These are phyloP conservation scores for Aspergillus eucalypticola DNA, from an alignment of 2,329 filamentous ascomycete genomes.

Conservation along the genomic window DNA sequence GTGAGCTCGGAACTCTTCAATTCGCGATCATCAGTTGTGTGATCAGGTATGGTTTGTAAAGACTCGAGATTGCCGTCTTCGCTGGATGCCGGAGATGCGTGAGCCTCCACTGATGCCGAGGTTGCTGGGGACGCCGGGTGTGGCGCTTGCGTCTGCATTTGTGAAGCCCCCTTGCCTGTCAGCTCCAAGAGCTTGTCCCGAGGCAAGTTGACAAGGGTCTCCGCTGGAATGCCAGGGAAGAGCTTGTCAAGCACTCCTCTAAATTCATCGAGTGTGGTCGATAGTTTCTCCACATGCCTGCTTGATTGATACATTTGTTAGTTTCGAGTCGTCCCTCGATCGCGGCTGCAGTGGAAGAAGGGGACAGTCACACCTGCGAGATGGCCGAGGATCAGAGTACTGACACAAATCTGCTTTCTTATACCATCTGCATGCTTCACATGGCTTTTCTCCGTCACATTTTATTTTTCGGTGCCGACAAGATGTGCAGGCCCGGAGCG, in stretches of 20 bases:
- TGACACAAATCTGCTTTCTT: constrained; percentile 76
- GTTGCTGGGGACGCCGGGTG: constrained; percentile 46
- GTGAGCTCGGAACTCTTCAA: constrained; percentile 56
- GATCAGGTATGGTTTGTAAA: constrained; percentile 73
- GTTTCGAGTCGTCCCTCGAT: constrained; percentile 10
- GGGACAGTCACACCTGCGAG: constrained; percentile 63
- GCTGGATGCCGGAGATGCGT: constrained; percentile 42
- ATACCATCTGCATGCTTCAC: constrained; percentile 79
- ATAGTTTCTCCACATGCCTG: constrained; percentile 57
- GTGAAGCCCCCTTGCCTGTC: constrained; percentile 36
- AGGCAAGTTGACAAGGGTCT: constrained; percentile 54
- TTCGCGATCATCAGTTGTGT: constrained; percentile 48
- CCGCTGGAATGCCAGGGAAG: constrained; percentile 60
- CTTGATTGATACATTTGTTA: constrained; percentile 1
- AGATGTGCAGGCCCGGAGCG: constrained; percentile 64
- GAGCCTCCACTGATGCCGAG: constrained; percentile 49
- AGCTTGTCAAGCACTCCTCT: constrained; percentile 62
- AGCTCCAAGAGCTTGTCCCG: constrained; percentile 62
- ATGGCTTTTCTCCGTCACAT: constrained; percentile 79
- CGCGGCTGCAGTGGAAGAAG: not conserved
- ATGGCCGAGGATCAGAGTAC: constrained; percentile 79
- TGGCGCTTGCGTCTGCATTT: constrained; percentile 35
- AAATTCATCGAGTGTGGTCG: constrained; percentile 67
- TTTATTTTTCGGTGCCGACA: constrained; percentile 81
- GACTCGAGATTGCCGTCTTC: constrained; percentile 58